phyloP scores from a whole-genome alignment of 352 stramenopile genomes.

The Phytophthora foliorum region DNA sequence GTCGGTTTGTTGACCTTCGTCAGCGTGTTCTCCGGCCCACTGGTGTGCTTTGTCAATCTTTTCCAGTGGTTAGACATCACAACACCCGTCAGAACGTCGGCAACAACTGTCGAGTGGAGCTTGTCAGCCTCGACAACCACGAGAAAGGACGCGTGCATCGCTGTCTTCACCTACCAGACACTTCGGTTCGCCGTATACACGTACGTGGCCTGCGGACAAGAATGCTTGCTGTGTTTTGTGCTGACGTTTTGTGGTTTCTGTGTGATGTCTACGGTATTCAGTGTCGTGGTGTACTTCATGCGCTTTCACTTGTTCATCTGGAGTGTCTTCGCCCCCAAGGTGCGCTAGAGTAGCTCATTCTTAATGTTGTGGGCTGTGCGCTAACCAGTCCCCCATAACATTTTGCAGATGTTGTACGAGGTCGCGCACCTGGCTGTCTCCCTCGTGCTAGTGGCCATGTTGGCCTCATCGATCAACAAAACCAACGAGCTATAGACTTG shows the following conservation, averaged over 20 bases:
- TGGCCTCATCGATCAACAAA: conserved; percentile 14
- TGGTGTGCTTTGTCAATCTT: conserved; percentile 67
- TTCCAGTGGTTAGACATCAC: conserved; percentile 47
- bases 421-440: conserved; percentile 60
- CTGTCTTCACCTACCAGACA: conserved; percentile 65
- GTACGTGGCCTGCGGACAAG: conserved; percentile 37
- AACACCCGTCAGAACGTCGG: conserved; percentile 6
- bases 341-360: conserved; percentile 23
- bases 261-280: conserved; percentile 34
- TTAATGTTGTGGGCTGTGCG: not conserved
- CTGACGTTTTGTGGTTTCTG: conserved; percentile 11
- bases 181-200: conserved; percentile 75
- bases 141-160: conserved; percentile 29
- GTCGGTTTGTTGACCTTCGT: conserved; percentile 81
- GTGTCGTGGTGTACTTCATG: conserved; percentile 88
- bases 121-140: conserved; percentile 1
- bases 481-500: conserved; percentile 13
- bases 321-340: conserved; percentile 92
- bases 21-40: conserved; percentile 77
- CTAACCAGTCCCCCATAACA: not conserved
- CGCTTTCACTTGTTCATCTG: conserved; percentile 93
- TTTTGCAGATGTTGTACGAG: conserved; percentile 80
- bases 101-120: not conserved
- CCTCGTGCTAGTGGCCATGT: conserved; percentile 32
- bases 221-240: conserved; percentile 1